Conservation (phyloP, 169 alveolate genomes). For the Miamiensis avidus region DNA sequence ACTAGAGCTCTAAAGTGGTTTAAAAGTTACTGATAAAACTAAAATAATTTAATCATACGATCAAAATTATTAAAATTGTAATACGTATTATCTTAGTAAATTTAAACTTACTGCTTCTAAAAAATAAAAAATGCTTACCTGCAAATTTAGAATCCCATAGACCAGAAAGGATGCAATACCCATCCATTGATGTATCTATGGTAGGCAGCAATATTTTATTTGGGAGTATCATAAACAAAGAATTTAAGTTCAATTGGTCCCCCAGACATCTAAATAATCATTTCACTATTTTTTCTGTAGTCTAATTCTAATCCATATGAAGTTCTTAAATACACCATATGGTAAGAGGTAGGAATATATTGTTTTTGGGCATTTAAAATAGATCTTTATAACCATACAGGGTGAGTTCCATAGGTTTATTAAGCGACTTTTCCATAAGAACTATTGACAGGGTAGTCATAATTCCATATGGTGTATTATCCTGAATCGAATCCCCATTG, state of each 20-base stretch:
- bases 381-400: slow-evolving; percentile 37
- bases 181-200: slow-evolving; percentile 56
- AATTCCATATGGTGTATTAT: slow-evolving; percentile 77
- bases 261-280: slow-evolving; percentile 50
- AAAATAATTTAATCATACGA: too few species aligned
- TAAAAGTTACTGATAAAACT: too few species aligned
- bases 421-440: slow-evolving; percentile 59
- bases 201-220: slow-evolving; percentile 39
- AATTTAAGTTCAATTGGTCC: slow-evolving; percentile 54
- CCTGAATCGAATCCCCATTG: slow-evolving; percentile 64
- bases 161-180: slow-evolving; percentile 48
- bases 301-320: slow-evolving; percentile 53
- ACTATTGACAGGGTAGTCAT: slow-evolving; percentile 71
- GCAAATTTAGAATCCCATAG: slow-evolving; percentile 38
- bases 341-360: slow-evolving; percentile 2
- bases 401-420: slow-evolving; percentile 54
- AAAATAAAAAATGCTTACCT: too few species aligned
- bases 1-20: too few species aligned
- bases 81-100: too few species aligned
- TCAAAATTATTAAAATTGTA: too few species aligned
- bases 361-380: neutral
- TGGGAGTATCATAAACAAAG: slow-evolving; percentile 49
- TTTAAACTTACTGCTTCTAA: too few species aligned
- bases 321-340: slow-evolving; percentile 57
- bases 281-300: slow-evolving; percentile 37